Conservation (phyloP, 1,284 basidiomycete genomes). For the Sporisorium exsertum region DNA sequence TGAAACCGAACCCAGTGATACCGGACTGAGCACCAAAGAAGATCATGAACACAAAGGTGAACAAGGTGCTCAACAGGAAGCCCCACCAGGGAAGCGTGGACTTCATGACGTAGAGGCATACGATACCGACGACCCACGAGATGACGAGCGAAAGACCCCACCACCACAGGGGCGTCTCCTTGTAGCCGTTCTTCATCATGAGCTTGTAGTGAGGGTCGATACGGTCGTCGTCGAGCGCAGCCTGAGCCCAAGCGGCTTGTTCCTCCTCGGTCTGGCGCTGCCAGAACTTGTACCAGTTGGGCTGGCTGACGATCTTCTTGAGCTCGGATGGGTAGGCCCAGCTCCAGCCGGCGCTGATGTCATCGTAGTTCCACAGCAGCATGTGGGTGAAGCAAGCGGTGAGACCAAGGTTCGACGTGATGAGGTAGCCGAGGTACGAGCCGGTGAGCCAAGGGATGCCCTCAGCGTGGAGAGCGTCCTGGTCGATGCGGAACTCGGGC, state of each 20-base stretch:
- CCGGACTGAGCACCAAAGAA: slow-evolving; percentile 31
- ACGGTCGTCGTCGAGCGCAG: slow-evolving; percentile 16
- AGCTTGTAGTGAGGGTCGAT: slow-evolving; percentile 37
- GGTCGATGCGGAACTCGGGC: slow-evolving; percentile 30
- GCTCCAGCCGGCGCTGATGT: slow-evolving; percentile 38
- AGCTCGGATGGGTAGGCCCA: slow-evolving; percentile 30
- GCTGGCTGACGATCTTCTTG: slow-evolving; percentile 16
- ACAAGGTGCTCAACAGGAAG: slow-evolving; percentile 24
- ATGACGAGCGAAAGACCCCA: slow-evolving; percentile 21
- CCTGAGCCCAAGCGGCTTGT: slow-evolving; percentile 19
- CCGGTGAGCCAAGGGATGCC: slow-evolving; percentile 34
- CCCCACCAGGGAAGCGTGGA: slow-evolving; percentile 43
- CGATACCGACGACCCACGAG: slow-evolving; percentile 28
- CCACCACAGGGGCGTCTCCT: slow-evolving; percentile 38
- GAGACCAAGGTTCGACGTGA: slow-evolving; percentile 37
- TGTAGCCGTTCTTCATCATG: slow-evolving; percentile 37
- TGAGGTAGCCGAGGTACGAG: slow-evolving; percentile 34
- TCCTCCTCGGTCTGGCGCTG: slow-evolving; percentile 21
- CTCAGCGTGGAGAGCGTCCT: slow-evolving; percentile 20
- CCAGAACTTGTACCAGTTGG: slow-evolving; percentile 40
- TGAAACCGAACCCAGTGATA: slow-evolving; percentile 43
- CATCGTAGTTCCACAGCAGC: slow-evolving; percentile 42
- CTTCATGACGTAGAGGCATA: slow-evolving; percentile 33
- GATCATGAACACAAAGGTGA: slow-evolving; percentile 31
- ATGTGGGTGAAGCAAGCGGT: slow-evolving; percentile 44